These are phyloP conservation scores for Tolypocladium paradoxum DNA, from an alignment of 2,329 filamentous ascomycete species.

Conservation along the genomic window DNA sequence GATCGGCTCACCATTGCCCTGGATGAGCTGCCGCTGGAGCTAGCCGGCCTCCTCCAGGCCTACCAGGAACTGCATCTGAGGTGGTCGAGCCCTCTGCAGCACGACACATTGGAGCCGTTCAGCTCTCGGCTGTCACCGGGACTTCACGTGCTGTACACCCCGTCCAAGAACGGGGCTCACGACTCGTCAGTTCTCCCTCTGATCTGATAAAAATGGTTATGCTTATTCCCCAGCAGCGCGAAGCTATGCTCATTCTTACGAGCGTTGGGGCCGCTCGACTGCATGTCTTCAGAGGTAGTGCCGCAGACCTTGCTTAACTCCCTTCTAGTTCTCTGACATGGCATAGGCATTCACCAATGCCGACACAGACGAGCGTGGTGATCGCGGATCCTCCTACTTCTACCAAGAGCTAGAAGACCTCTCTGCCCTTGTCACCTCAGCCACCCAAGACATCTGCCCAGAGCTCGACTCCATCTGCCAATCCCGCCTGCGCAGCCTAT, in stretches of 20 bases:
- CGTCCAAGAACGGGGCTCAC: constrained; percentile 16
- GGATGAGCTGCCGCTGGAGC: constrained; percentile 60
- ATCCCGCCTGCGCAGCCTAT: constrained; percentile 29
- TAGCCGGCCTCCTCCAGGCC: constrained; percentile 50
- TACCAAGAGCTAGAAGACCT: constrained; percentile 54
- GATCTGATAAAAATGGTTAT: neutral
- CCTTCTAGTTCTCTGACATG: constrained; percentile 3
- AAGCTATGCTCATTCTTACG: constrained; percentile 49
- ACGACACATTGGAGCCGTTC: constrained; percentile 57
- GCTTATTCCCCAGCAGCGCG: constrained; percentile 21
- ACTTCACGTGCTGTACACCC: constrained; percentile 70
- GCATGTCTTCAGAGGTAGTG: constrained; percentile 24
- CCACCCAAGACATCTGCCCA: constrained; percentile 41
- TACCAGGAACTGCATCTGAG: constrained; percentile 67
- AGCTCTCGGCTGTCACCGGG: constrained; percentile 67
- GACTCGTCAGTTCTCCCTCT: constrained; percentile 8
- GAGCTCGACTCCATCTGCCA: constrained; percentile 36
- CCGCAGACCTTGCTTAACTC: neutral
- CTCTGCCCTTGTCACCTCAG: constrained; percentile 40
- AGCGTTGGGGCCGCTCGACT: constrained; percentile 48
- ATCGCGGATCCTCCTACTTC: constrained; percentile 54
- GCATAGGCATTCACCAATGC: constrained; percentile 52
- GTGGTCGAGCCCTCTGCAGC: constrained; percentile 55
- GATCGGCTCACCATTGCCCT: constrained; percentile 66
- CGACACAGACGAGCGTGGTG: constrained; percentile 17